phyloP scores from a whole-genome alignment of 1,139 yeast genomes.

The Geotrichum histeridarum region DNA sequence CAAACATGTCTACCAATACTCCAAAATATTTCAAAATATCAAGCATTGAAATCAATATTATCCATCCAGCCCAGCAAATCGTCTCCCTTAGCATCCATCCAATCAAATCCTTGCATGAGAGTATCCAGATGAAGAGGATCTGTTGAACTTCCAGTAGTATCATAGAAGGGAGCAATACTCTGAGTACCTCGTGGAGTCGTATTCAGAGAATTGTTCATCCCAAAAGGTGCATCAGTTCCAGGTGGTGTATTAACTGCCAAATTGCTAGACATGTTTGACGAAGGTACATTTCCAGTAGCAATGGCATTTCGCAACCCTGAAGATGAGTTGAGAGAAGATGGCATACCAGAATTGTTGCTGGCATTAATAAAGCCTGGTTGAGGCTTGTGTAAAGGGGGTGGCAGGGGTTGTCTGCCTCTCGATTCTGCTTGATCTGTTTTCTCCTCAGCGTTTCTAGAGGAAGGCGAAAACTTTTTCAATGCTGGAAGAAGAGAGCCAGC shows the following conservation, averaged over 20 bases:
- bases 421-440: background rate
- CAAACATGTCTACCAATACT: too few species aligned
- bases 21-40: background rate
- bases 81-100: slow-evolving; percentile 76
- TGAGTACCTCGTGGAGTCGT: background rate
- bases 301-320: background rate
- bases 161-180: slow-evolving; percentile 25
- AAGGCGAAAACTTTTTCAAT: background rate
- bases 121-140: slow-evolving; percentile 36
- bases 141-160: slow-evolving; percentile 32
- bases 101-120: slow-evolving; percentile 72
- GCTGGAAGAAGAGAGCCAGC: slow-evolving; percentile 21
- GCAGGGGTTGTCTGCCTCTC: background rate
- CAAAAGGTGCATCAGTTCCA: background rate
- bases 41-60: slow-evolving; percentile 20
- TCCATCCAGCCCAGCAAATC: slow-evolving; percentile 97
- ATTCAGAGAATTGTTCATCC: background rate
- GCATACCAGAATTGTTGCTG: slow-evolving; percentile 2
- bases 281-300: background rate
- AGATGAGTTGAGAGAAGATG: slow-evolving; percentile 5
- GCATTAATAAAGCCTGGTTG: background rate
- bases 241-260: background rate
- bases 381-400: background rate
- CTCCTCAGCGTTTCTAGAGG: background rate
- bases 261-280: background rate